phyloP scores from a whole-genome alignment of 164 flowering plant species.

The Berberis thunbergii region DNA sequence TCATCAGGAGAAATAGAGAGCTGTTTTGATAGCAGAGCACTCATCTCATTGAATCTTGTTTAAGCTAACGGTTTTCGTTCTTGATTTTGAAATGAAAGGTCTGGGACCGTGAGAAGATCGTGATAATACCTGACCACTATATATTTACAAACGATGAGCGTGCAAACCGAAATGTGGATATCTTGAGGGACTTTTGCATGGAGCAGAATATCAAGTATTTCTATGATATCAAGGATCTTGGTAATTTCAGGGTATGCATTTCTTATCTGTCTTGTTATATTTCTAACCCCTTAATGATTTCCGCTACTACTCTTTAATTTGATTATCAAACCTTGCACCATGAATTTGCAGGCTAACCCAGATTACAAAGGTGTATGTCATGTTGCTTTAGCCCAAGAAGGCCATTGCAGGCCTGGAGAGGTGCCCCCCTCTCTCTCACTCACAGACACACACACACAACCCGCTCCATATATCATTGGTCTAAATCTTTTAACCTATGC shows the following conservation, averaged over 20 bases:
- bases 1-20: not conserved
- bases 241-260: constrained; percentile 67
- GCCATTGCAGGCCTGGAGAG: constrained; percentile 99
- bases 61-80: not conserved
- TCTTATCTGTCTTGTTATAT: not conserved
- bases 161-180: constrained; percentile 96
- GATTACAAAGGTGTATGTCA: constrained; percentile 99
- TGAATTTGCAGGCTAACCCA: constrained; percentile 71
- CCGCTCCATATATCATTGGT: too few species aligned
- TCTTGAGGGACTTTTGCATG: constrained; percentile 73
- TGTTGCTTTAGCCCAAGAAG: constrained; percentile 97
- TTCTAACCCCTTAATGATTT: not conserved
- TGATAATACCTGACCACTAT: constrained; percentile 93
- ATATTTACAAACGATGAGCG: constrained; percentile 91
- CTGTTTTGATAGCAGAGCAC: not conserved
- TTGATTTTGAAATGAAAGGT: constrained; percentile 40
- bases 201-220: constrained; percentile 96
- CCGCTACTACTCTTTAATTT: not conserved
- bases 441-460: not conserved
- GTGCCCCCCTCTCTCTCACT: constrained; percentile 22
- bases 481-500: too few species aligned
- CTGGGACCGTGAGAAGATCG: constrained; percentile 97
- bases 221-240: constrained; percentile 86
- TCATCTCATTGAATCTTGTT: not conserved
- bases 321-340: not conserved